phyloP scores from a whole-genome alignment of 208 protist species.

The Naegleria fowleri region DNA sequence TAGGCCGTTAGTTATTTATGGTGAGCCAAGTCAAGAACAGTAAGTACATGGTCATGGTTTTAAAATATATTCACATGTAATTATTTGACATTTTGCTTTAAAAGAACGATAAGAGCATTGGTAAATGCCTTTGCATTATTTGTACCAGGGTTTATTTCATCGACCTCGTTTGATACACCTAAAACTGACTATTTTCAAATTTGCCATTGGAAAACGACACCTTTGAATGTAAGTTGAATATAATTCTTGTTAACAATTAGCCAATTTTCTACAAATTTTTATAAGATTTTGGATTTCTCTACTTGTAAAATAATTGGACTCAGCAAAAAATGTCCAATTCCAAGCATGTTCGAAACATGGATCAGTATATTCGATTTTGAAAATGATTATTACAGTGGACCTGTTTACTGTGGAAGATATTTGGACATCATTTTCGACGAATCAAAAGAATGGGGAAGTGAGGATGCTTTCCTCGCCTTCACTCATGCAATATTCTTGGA shows the following conservation, averaged over 20 bases:
- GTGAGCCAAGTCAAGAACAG: not conserved
- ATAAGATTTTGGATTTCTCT: not conserved
- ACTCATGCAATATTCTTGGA: not conserved
- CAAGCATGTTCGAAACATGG: not conserved
- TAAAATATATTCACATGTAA: too few relatives aligned
- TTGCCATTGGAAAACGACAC: not conserved
- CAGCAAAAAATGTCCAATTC: not conserved
- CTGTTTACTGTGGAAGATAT: not conserved
- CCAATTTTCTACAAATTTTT: not conserved
- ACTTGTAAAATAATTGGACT: not conserved
- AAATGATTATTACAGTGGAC: not conserved
- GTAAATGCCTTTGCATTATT: not conserved
- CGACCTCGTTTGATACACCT: not conserved
- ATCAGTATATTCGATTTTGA: not conserved
- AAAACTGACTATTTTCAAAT: not conserved
- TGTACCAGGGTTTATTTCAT: not conserved
- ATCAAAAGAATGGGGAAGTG: not conserved
- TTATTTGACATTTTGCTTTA: not conserved
- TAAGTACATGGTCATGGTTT: not conserved
- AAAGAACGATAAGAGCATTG: not conserved
- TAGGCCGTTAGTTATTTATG: not conserved
- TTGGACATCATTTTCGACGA: not conserved
- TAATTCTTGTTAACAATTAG: not conserved
- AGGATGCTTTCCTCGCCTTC: not conserved
- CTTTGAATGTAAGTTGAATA: not conserved